These are phyloP conservation scores for Kazachstania kunashirensis DNA, from an alignment of 805 yeast genomes.

Conservation along the genomic window DNA sequence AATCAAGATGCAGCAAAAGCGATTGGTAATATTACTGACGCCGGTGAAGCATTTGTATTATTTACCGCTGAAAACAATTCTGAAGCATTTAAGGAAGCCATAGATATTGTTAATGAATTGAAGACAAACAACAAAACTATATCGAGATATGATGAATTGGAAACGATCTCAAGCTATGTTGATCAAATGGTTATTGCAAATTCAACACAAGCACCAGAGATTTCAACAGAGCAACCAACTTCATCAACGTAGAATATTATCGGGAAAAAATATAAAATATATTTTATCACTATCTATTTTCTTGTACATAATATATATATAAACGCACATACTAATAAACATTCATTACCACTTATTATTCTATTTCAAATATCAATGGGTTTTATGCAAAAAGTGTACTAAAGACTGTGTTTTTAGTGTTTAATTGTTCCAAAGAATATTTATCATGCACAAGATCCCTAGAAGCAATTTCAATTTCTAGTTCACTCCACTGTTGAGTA, in stretches of 20 bases:
- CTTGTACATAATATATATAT: no score
- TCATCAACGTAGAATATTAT: no score
- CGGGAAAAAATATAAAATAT: no score
- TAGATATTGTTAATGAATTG: slow-evolving; percentile 36
- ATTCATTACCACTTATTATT: no score
- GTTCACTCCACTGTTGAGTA: slow-evolving; percentile 51
- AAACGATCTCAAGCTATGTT: slow-evolving; percentile 28
- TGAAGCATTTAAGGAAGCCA: slow-evolving; percentile 33
- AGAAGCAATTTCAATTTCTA: slow-evolving; percentile 35
- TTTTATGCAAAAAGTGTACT: not conserved
- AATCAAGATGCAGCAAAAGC: slow-evolving; percentile 12
- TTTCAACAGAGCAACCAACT: not conserved
- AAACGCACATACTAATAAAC: no score
- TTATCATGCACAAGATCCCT: slow-evolving; percentile 22
- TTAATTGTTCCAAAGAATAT: slow-evolving; percentile 8
- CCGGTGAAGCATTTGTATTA: slow-evolving; percentile 39
- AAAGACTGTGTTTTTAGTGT: not conserved
- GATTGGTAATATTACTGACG: slow-evolving; percentile 13
- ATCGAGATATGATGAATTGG: slow-evolving; percentile 30
- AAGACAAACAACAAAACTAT: slow-evolving; percentile 33
- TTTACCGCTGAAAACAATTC: slow-evolving; percentile 38
- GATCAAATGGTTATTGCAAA: slow-evolving; percentile 19
- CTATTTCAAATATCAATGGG: no score
- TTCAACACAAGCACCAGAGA: not conserved
- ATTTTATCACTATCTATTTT: no score